These are phyloP conservation scores for Paragyromitra xinjiangensis DNA, from an alignment of 495 filamentous ascomycete genomes.

Conservation along the genomic window DNA sequence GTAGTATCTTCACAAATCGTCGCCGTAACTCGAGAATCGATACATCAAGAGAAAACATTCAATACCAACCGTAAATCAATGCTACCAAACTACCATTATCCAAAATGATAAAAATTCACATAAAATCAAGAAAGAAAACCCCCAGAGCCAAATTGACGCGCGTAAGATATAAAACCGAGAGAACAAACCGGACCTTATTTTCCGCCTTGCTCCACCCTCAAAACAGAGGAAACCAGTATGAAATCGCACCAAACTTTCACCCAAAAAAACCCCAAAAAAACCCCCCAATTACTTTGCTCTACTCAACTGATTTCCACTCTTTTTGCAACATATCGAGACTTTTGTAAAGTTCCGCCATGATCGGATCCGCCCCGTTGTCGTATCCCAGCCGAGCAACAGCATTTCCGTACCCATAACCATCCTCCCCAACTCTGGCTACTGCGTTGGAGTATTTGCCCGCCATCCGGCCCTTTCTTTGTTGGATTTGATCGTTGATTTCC, in stretches of 20 bases:
- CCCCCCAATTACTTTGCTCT: not conserved
- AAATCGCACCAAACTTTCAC: conserved; percentile 16
- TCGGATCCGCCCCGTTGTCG: conserved; percentile 19
- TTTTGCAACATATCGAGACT: conserved; percentile 45
- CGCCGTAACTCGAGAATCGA: too few relatives aligned
- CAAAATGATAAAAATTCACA: too few relatives aligned
- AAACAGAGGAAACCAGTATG: not conserved
- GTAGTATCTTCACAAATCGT: too few relatives aligned
- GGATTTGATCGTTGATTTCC: conserved; percentile 46
- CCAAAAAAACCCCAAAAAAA: conserved; percentile 8
- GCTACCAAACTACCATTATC: too few relatives aligned
- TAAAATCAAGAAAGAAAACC: too few relatives aligned
- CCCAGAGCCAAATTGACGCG: too few relatives aligned
- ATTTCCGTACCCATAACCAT: conserved; percentile 37
- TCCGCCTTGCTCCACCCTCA: too few relatives aligned
- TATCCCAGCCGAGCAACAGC: conserved; percentile 30
- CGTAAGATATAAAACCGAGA: too few relatives aligned
- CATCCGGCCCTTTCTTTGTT: conserved; percentile 32
- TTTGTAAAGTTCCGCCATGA: conserved; percentile 41
- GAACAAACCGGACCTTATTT: too few relatives aligned
- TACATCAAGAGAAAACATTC: too few relatives aligned
- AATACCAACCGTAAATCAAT: too few relatives aligned
- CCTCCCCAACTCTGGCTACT: conserved; percentile 36
- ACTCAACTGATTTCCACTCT: conserved; percentile 51
- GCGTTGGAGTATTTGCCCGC: conserved; percentile 27